Percentiles rank a stretch among this genome's conserved stretches.
phyloP scores from a whole-genome alignment of 2,329 filamentous ascomycete species.

The Penicillium sp. region DNA sequence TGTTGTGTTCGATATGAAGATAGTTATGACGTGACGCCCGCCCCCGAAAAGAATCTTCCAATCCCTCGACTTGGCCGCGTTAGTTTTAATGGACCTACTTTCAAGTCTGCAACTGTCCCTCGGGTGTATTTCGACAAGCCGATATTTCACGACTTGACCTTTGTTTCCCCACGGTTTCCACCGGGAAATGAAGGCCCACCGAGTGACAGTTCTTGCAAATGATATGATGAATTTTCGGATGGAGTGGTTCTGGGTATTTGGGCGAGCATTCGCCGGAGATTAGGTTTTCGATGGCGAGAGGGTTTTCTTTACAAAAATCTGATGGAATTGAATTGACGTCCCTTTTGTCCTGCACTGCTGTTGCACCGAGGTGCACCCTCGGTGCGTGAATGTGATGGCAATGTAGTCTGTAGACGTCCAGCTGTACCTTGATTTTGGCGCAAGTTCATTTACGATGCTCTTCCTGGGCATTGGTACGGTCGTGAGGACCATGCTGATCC shows the following conservation, averaged over 20 bases:
- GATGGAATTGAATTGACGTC: constrained; percentile 27
- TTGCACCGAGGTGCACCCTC: not conserved
- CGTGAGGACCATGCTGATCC: too few relatives aligned
- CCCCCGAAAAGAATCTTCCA: constrained; percentile 11
- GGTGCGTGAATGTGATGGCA: not conserved
- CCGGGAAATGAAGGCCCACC: not conserved
- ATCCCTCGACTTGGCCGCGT: constrained; percentile 16
- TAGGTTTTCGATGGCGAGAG: constrained; percentile 15
- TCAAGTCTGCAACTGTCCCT: constrained; percentile 15
- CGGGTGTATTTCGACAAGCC: not conserved
- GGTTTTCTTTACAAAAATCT: constrained; percentile 25
- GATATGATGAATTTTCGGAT: not conserved
- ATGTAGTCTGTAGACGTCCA: not conserved
- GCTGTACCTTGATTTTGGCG: not conserved
- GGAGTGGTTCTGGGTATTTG: constrained; percentile 2
- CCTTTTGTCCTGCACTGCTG: constrained; percentile 17
- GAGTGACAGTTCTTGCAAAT: not conserved
- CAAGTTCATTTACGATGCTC: not conserved
- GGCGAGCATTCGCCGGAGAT: constrained; percentile 4
- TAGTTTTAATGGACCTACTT: constrained; percentile 24
- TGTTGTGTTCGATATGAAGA: constrained; percentile 13
- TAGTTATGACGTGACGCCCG: constrained; percentile 17
- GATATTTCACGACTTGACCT: not conserved
- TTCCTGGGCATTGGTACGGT: not conserved
- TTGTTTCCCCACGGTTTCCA: not conserved